These are phyloP conservation scores for Ammopiptanthus mongolicus DNA, from an alignment of 306 rosid species.

Conservation along the genomic window DNA sequence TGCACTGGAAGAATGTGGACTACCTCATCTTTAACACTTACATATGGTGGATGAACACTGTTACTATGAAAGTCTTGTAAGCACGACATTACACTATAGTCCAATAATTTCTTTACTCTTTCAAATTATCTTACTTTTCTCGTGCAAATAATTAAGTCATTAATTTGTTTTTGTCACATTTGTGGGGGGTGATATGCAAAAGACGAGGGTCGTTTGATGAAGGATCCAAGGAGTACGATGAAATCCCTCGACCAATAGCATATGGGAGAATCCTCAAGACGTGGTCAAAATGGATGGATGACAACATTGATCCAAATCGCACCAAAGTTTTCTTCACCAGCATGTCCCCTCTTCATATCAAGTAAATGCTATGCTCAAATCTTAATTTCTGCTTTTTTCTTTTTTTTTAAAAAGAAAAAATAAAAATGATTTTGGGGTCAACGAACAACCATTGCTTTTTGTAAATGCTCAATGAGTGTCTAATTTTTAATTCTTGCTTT, in stretches of 20 bases:
- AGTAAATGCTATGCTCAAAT: conserved; percentile 38
- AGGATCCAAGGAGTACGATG: conserved; percentile 75
- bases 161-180: not conserved
- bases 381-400: not conserved
- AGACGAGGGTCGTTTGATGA: conserved; percentile 85
- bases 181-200: not conserved
- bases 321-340: conserved; percentile 78
- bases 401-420: not conserved
- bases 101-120: not conserved
- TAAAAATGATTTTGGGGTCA: not conserved
- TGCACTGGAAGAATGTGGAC: conserved; percentile 73
- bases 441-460: not conserved
- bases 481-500: not conserved
- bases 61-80: conserved; percentile 81
- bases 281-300: conserved; percentile 80
- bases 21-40: conserved; percentile 86
- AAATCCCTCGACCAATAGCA: conserved; percentile 57
- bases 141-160: not conserved
- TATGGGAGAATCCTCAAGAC: conserved; percentile 66
- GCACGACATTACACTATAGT: not conserved
- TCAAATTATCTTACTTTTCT: not conserved
- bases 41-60: conserved; percentile 99
- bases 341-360: conserved; percentile 97
- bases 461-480: not conserved
- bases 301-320: conserved; percentile 66